These are phyloP conservation scores for Plicaturopsis crispa DNA, from an alignment of 768 basidiomycete genomes.

Conservation along the genomic window DNA sequence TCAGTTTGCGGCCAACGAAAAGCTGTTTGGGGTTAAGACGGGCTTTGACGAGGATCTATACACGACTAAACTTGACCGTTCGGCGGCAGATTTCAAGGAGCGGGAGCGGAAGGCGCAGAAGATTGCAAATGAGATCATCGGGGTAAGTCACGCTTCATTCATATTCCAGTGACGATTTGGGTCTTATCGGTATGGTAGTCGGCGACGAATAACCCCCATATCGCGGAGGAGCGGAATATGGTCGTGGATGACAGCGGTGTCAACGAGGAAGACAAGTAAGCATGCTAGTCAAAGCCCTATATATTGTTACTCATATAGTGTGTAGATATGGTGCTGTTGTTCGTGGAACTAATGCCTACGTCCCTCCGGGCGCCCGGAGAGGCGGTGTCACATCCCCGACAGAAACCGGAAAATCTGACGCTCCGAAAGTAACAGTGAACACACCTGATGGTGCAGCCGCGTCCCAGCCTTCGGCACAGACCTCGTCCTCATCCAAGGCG, in stretches of 20 bases:
- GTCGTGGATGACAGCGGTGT: slow-evolving; percentile 59
- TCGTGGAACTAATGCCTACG: slow-evolving; percentile 82
- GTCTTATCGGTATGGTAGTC: too few relatives aligned
- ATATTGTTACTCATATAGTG: slow-evolving; percentile 15
- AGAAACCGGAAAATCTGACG: slow-evolving; percentile 30
- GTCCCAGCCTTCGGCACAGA: slow-evolving; percentile 31
- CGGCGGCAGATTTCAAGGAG: slow-evolving; percentile 80
- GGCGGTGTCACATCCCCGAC: slow-evolving; percentile 19
- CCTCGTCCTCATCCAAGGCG: slow-evolving; percentile 43
- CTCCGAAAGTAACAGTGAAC: slow-evolving; percentile 72
- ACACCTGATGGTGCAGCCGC: slow-evolving; percentile 64
- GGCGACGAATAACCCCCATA: slow-evolving; percentile 66
- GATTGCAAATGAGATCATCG: slow-evolving; percentile 87
- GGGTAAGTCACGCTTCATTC: slow-evolving; percentile 40
- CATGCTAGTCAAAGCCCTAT: slow-evolving; percentile 10
- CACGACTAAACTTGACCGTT: slow-evolving; percentile 88
- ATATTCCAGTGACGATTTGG: too few relatives aligned
- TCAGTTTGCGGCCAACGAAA: slow-evolving; percentile 90
- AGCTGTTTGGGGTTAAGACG: slow-evolving; percentile 86
- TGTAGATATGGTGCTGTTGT: slow-evolving; percentile 88
- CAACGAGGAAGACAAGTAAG: slow-evolving; percentile 96
- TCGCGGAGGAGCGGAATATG: slow-evolving; percentile 80
- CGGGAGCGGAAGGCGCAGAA: slow-evolving; percentile 80
- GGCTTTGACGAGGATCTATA: slow-evolving; percentile 91
- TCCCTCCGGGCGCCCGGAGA: slow-evolving; percentile 87